A percentile compares a stretch with the other conserved stretches of the same genome.
Conservation (phyloP, 768 basidiomycete genomes). For the Xanthoconium purpureum region DNA sequence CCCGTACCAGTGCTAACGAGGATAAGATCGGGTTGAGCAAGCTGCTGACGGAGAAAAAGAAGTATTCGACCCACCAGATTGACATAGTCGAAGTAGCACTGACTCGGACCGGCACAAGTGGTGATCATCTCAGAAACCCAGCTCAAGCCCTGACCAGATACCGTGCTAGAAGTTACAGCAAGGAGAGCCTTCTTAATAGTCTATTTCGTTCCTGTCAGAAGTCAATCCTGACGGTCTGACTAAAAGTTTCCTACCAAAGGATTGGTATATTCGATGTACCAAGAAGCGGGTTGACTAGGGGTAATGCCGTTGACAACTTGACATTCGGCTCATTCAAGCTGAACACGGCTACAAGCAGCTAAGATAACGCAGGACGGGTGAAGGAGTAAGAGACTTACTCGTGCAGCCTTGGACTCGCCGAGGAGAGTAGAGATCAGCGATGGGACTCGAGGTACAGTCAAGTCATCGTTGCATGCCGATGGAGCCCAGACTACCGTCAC, state of each 20-base stretch:
- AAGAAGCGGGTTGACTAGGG: constrained; percentile 32
- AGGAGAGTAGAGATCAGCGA: constrained; percentile 30
- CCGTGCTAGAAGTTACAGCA: constrained; percentile 34
- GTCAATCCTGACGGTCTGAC: neutral
- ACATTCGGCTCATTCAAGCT: constrained; percentile 38
- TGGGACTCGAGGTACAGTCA: constrained; percentile 37
- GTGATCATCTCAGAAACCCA: constrained; percentile 36
- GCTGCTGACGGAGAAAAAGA: neutral
- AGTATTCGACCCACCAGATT: constrained; percentile 27
- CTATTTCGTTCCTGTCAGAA: constrained; percentile 15
- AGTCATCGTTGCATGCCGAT: constrained; percentile 40
- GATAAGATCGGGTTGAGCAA: neutral
- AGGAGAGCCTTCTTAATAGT: constrained; percentile 39
- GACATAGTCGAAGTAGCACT: constrained; percentile 36
- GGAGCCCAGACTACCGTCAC: constrained; percentile 36
- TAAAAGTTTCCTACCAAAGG: constrained; percentile 29
- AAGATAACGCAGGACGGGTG: neutral
- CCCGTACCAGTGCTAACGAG: constrained; percentile 30
- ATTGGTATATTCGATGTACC: constrained; percentile 38
- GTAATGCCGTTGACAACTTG: constrained; percentile 31
- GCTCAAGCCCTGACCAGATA: constrained; percentile 33
- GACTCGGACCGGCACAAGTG: constrained; percentile 34
- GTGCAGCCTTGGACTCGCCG: constrained; percentile 32
- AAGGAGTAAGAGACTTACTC: constrained; percentile 19
- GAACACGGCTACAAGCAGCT: constrained; percentile 26